Percentiles rank a stretch among this genome's conserved stretches.
phyloP scores from a whole-genome alignment of 345 rosid species.

The Eucalyptus sp. region DNA sequence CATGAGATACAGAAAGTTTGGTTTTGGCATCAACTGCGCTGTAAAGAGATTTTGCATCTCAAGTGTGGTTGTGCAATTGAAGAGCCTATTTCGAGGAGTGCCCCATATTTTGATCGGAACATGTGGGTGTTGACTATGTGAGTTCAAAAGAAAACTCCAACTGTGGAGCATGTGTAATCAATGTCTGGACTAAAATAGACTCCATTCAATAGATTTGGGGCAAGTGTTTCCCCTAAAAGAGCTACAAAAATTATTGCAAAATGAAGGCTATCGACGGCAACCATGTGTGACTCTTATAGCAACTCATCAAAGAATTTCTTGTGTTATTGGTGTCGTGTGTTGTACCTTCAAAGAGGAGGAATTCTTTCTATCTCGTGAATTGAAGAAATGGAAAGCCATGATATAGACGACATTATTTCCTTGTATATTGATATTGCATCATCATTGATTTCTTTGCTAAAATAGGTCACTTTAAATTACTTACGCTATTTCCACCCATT shows the following conservation, averaged over 20 bases:
- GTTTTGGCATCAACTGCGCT: fast-evolving
- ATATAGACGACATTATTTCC: not conserved
- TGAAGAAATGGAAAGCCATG: not conserved
- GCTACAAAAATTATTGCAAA: not conserved
- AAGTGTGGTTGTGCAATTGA: not conserved
- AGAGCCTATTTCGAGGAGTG: not conserved
- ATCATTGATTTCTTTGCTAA: fast-evolving
- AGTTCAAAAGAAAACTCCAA: not conserved
- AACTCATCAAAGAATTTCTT: not conserved
- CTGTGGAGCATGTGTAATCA: not conserved
- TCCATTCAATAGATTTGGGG: not conserved
- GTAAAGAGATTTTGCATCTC: too few species aligned
- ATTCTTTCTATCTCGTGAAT: not conserved
- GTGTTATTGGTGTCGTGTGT: not conserved
- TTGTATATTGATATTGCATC: not conserved
- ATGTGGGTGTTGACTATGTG: not conserved
- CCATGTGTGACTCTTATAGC: not conserved
- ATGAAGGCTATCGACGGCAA: not conserved
- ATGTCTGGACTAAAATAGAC: not conserved
- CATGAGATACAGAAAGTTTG: too few species aligned
- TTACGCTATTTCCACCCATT: fast-evolving
- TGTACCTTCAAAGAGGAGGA: not conserved
- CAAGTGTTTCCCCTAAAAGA: not conserved
- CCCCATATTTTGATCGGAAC: not conserved
- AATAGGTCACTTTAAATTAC: not conserved